Evolutionary conservation across 176 grass and related monocot species (phyloP).

Genomic region (Eremochloa ophiuroides): DNA sequence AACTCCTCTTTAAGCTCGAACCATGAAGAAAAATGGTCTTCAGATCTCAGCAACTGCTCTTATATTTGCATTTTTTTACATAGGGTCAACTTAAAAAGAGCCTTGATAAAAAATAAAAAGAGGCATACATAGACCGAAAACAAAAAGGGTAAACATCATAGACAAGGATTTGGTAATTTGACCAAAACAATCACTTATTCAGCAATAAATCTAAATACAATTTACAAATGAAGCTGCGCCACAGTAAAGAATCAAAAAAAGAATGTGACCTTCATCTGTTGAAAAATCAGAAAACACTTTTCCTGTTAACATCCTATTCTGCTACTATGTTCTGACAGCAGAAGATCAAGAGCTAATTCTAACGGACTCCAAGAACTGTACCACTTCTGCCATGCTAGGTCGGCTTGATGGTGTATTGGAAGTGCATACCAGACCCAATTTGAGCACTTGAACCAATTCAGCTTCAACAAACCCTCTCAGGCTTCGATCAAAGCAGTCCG

Average conservation of each 20-base stretch:
- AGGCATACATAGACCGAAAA: neutral
- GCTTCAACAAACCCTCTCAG: constrained; percentile 66
- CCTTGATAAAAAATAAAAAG: constrained; percentile 12
- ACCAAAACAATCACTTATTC: constrained; percentile 53
- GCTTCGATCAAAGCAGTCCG: constrained; percentile 75
- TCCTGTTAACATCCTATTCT: constrained; percentile 48
- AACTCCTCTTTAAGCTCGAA: constrained; percentile 41
- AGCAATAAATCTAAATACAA: constrained; percentile 58
- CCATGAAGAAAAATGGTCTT: constrained; percentile 13
- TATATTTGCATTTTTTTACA: constrained; percentile 3
- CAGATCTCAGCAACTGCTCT: constrained; percentile 21
- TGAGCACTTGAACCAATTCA: constrained; percentile 93
- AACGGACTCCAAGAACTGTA: constrained; percentile 94
- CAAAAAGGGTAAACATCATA: neutral
- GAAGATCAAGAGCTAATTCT: constrained; percentile 66
- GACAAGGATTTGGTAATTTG: constrained; percentile 14
- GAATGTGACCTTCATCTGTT: constrained; percentile 47
- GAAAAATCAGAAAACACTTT: constrained; percentile 43
- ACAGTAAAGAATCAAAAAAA: constrained; percentile 65
- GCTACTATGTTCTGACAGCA: constrained; percentile 27
- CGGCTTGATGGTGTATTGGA: constrained; percentile 68
- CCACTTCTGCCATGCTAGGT: constrained; percentile 93
- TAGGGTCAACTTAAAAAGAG: neutral
- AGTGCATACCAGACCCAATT: constrained; percentile 91
- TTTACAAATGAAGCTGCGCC: constrained; percentile 39